Conservation (phyloP, 1,284 basidiomycete species). For the Trametes hirsuta region DNA sequence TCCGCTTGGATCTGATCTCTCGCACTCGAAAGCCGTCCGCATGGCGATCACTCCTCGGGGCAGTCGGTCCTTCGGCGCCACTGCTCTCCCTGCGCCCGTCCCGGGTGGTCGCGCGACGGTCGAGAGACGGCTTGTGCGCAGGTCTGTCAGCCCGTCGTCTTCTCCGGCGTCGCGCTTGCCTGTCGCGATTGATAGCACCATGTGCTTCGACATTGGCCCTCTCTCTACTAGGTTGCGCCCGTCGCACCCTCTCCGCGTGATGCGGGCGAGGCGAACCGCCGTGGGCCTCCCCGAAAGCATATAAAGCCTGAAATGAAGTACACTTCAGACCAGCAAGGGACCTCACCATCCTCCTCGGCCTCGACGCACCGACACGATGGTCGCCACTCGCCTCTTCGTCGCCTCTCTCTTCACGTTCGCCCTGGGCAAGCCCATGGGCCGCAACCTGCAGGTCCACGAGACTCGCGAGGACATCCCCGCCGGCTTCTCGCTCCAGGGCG, state of each 20-base stretch:
- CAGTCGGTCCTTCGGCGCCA: not conserved
- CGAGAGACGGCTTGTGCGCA: constrained; percentile 2
- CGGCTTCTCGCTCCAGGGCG: constrained; percentile 34
- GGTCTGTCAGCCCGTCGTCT: not conserved
- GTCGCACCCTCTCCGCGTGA: not conserved
- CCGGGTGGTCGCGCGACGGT: not conserved
- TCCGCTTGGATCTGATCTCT: constrained; percentile 4
- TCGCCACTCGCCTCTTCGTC: constrained; percentile 27
- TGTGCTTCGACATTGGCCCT: not conserved
- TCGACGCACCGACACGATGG: constrained; percentile 22
- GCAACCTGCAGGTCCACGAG: constrained; percentile 37
- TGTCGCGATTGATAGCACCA: constrained; percentile 8
- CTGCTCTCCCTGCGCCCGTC: not conserved
- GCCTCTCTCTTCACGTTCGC: constrained; percentile 31
- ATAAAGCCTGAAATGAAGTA: not conserved
- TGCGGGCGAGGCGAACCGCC: not conserved
- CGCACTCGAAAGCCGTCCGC: not conserved
- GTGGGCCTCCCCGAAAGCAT: not conserved
- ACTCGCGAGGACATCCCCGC: constrained; percentile 28
- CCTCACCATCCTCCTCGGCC: not conserved
- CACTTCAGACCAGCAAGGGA: not conserved
- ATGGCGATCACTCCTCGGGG: constrained; percentile 6
- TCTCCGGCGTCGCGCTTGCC: not conserved
- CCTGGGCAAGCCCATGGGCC: constrained; percentile 30
- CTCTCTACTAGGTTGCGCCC: not conserved